Conservation (phyloP, 306 rosid genomes). For the Carpinus viminea region DNA sequence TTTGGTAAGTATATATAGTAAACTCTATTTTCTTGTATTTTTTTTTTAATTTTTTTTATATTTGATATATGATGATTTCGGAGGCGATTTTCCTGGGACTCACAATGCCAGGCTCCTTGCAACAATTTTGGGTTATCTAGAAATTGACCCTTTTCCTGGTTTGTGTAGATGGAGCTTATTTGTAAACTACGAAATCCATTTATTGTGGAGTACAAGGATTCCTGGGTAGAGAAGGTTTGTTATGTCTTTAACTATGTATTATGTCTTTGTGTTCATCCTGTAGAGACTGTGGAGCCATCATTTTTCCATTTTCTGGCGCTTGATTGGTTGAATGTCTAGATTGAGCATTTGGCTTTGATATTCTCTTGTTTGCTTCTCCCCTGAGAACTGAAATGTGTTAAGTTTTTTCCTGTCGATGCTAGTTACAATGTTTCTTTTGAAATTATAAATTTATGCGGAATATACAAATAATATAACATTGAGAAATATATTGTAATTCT, state of each 20-base stretch:
- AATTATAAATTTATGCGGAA: not conserved
- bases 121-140: not conserved
- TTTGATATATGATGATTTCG: no score
- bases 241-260: not conserved
- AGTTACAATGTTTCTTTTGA: not conserved
- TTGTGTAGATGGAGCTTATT: constrained; percentile 90
- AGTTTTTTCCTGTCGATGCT: no score
- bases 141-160: constrained; percentile 13
- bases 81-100: no score
- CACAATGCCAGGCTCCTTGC: no score
- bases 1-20: no score
- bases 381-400: no score
- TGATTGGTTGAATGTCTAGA: not conserved
- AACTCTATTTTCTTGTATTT: no score
- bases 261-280: not conserved
- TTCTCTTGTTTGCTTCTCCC: not conserved
- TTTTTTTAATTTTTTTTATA: no score
- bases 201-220: constrained; percentile 98
- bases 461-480: not conserved
- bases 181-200: constrained; percentile 84
- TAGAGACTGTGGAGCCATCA: not conserved
- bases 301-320: not conserved
- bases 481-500: not conserved
- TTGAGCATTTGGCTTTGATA: not conserved
- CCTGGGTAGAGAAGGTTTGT: constrained; percentile 97